Evolutionary conservation across 108 stramenopile species (phyloP).

Genomic region (Craspedostauros australis): DNA sequence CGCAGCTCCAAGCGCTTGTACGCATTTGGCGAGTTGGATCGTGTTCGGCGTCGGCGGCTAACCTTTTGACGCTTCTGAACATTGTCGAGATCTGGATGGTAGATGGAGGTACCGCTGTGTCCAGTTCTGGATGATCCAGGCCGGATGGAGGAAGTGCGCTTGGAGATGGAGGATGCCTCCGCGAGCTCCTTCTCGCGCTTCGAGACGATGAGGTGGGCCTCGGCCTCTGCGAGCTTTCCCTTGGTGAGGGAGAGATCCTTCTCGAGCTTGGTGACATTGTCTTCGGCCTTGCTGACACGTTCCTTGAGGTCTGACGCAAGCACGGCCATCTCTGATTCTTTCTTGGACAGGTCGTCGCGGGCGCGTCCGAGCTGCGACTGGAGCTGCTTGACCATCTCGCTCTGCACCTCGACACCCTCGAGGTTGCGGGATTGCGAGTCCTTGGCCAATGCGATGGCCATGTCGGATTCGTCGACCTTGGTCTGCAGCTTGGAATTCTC

Average conservation of each 20-base stretch:
- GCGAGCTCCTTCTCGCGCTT: conserved; percentile 36
- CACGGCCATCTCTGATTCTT: conserved; percentile 50
- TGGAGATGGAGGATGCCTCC: conserved; percentile 2
- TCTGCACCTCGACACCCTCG: conserved; percentile 33
- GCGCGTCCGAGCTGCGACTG: conserved; percentile 54
- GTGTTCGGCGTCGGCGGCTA: conserved; percentile 29
- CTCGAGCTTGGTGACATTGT: conserved; percentile 44
- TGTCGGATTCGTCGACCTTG: conserved; percentile 55
- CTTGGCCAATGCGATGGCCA: conserved; percentile 31
- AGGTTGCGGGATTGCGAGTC: conserved; percentile 27
- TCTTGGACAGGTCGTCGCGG: conserved; percentile 52
- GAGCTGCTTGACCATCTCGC: conserved; percentile 59
- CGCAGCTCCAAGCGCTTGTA: conserved; percentile 50
- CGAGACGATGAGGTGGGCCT: conserved; percentile 48
- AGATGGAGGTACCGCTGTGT: conserved; percentile 13
- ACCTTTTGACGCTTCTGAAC: conserved; percentile 23
- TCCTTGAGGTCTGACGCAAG: conserved; percentile 33
- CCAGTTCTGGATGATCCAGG: too few species aligned
- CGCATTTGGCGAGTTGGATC: conserved; percentile 68
- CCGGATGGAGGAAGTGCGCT: conserved; percentile 1
- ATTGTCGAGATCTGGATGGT: conserved; percentile 15
- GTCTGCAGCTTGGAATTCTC: conserved; percentile 55
- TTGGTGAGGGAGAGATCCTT: conserved; percentile 47
- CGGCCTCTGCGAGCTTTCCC: conserved; percentile 61
- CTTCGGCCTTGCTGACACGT: conserved; percentile 38